Evolutionary conservation across 306 rosid genomes (phyloP).

Genomic region (Myrica gale): DNA sequence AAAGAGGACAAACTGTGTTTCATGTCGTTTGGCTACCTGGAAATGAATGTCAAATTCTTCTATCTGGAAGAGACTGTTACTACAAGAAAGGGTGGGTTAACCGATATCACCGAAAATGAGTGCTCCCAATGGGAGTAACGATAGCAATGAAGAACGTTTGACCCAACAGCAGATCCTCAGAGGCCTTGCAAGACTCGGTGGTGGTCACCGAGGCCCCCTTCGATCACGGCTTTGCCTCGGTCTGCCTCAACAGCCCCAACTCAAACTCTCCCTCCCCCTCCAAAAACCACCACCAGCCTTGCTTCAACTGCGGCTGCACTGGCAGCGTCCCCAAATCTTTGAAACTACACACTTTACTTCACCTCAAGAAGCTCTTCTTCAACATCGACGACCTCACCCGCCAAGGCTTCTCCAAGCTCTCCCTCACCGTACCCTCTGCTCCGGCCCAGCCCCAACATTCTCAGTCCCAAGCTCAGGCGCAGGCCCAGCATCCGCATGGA

Average conservation of each 20-base stretch:
- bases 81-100: no score
- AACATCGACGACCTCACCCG: slow-evolving; percentile 16
- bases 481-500: background rate
- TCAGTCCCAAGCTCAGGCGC: background rate
- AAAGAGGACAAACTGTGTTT: no score
- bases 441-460: background rate
- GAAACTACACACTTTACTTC: slow-evolving; percentile 26
- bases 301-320: slow-evolving; percentile 16
- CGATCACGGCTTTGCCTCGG: slow-evolving; percentile 19
- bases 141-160: no score
- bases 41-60: background rate
- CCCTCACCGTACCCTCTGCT: slow-evolving; percentile 6
- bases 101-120: no score
- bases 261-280: background rate
- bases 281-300: slow-evolving; percentile 2
- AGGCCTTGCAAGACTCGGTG: no score
- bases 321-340: slow-evolving; percentile 12
- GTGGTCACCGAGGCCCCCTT: background rate
- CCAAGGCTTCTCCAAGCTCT: slow-evolving; percentile 16
- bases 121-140: no score
- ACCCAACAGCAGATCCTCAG: no score
- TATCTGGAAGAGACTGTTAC: no score
- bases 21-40: no score
- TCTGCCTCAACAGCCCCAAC: slow-evolving; percentile 32
- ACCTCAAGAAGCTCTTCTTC: slow-evolving; percentile 26